Evolutionary conservation across 345 rosid species (phyloP).

Genomic region (Lenwebbia sp.): DNA sequence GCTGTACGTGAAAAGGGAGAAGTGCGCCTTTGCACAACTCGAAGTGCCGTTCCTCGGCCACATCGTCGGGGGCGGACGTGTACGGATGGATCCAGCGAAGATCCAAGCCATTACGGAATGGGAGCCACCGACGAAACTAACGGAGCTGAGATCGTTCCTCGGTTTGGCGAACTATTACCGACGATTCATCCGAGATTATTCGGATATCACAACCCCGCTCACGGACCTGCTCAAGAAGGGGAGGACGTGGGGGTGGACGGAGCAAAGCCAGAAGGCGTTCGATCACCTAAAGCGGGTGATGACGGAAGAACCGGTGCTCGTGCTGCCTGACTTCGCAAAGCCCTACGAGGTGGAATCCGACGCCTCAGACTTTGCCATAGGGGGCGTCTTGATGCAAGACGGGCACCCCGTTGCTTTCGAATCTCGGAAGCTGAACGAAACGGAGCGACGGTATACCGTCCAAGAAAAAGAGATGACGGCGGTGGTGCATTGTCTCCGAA

Average conservation of each 20-base stretch:
- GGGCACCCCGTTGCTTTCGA: not conserved
- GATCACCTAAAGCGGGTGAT: not conserved
- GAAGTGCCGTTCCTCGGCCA: too few species aligned
- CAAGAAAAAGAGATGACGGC: not conserved
- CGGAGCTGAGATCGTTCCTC: too few species aligned
- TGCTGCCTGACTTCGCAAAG: not conserved
- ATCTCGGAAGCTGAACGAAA: not conserved
- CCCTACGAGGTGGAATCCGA: not conserved
- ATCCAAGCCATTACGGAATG: too few species aligned
- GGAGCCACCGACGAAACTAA: too few species aligned
- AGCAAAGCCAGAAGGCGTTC: not conserved
- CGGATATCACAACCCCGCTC: too few species aligned
- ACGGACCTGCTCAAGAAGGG: not conserved
- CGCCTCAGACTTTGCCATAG: not conserved
- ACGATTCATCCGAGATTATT: too few species aligned
- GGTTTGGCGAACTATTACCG: too few species aligned
- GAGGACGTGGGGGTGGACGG: not conserved
- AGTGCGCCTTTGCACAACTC: too few species aligned
- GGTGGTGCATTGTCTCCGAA: not conserved
- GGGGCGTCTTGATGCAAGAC: not conserved
- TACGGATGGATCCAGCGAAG: too few species aligned
- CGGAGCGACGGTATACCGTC: not conserved
- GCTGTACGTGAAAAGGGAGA: too few species aligned
- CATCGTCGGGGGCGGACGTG: too few species aligned
- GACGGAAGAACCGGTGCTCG: not conserved